These are phyloP conservation scores for Pinus tabuliformis DNA, from an alignment of 75 land plant species.

Conservation along the genomic window DNA sequence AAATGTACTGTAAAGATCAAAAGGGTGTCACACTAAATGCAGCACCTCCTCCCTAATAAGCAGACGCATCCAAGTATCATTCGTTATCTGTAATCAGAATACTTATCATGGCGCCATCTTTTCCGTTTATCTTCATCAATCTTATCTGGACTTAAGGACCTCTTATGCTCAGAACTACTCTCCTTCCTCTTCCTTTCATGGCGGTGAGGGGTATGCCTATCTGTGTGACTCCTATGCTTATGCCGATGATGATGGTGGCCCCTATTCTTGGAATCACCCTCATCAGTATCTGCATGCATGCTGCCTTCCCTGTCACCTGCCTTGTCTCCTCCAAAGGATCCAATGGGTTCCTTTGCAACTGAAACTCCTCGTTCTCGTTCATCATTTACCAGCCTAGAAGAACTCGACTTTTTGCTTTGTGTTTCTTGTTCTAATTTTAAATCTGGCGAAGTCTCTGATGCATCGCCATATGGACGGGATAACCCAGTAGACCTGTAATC, in stretches of 20 bases:
- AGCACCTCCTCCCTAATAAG: too few relatives aligned
- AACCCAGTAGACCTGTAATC: neutral
- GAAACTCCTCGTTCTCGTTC: neutral
- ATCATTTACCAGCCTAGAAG: neutral
- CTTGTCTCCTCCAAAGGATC: neutral
- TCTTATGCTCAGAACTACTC: neutral
- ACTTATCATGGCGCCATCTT: too few relatives aligned
- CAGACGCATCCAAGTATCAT: too few relatives aligned
- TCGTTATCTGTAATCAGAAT: too few relatives aligned
- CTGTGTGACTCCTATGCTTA: slow-evolving; percentile 4
- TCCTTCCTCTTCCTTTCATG: slow-evolving; percentile 1
- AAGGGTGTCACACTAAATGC: too few relatives aligned
- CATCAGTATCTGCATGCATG: neutral
- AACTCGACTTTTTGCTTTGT: neutral
- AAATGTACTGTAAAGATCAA: too few relatives aligned
- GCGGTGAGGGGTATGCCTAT: neutral
- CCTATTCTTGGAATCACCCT: slow-evolving; percentile 8
- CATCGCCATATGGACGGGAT: neutral
- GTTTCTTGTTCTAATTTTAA: slow-evolving; percentile 1
- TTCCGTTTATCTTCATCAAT: too few relatives aligned
- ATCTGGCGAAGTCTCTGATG: neutral
- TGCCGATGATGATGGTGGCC: neutral
- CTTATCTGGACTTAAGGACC: too few relatives aligned
- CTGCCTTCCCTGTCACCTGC: slow-evolving; percentile 3
- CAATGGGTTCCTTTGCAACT: neutral